phyloP scores from a whole-genome alignment of 164 flowering plant genomes.

The Stephania cephalantha region DNA sequence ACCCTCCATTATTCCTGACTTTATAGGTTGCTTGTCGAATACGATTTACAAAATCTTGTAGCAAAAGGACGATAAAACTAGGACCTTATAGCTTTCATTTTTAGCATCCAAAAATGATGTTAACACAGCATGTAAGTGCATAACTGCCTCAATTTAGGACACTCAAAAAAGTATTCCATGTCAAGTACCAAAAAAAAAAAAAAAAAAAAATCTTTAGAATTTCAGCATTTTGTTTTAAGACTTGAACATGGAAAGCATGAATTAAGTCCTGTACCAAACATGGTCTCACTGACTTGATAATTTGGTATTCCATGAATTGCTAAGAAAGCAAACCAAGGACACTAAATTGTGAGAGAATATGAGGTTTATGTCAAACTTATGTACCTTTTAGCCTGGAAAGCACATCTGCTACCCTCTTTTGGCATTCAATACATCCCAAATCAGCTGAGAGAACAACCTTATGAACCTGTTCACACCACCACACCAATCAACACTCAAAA shows the following conservation, averaged over 20 bases:
- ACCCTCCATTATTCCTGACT: too few relatives aligned
- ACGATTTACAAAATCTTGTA: too few relatives aligned
- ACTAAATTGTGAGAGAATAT: background rate
- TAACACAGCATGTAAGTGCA: too few relatives aligned
- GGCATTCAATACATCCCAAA: conserved; percentile 47
- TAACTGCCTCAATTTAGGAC: too few relatives aligned
- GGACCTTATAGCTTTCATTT: too few relatives aligned
- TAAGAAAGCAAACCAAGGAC: background rate
- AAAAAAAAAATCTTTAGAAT: too few relatives aligned
- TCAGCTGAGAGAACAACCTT: conserved; percentile 62
- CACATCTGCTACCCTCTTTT: conserved; percentile 41
- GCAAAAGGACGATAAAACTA: too few relatives aligned
- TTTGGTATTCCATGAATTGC: background rate
- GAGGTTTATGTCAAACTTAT: background rate
- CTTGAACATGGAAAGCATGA: background rate
- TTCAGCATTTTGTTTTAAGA: too few relatives aligned
- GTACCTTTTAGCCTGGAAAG: conserved; percentile 46
- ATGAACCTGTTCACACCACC: conserved; percentile 45
- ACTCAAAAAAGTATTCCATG: background rate
- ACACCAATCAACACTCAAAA: background rate
- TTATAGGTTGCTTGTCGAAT: too few relatives aligned
- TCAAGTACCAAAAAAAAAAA: too few relatives aligned
- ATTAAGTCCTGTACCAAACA: background rate
- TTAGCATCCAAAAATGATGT: too few relatives aligned
- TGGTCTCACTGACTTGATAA: background rate